phyloP scores from a whole-genome alignment of 106 monocot genomes.

The Dendrobium huoshanense region DNA sequence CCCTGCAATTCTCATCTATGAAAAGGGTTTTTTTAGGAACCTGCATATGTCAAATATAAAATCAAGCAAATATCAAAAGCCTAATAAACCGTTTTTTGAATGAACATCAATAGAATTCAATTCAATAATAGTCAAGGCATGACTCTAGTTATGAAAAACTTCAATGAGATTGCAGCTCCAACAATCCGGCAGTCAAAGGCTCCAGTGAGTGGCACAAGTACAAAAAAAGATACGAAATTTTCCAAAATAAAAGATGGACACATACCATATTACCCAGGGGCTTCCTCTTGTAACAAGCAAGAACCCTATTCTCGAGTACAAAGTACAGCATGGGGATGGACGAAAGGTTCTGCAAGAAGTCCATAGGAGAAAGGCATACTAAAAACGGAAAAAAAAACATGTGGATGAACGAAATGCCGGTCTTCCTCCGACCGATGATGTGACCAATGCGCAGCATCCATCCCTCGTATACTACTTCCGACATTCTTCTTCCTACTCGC shows the following conservation, averaged over 20 bases:
- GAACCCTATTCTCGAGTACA: conserved; percentile 65
- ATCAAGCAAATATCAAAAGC: not conserved
- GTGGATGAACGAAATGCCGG: conserved; percentile 17
- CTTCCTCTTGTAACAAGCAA: conserved; percentile 88
- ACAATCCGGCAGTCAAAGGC: not conserved
- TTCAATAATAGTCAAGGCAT: not conserved
- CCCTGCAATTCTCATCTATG: conserved; percentile 91
- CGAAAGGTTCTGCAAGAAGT: conserved; percentile 14
- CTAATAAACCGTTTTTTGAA: not conserved
- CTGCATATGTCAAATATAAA: conserved; percentile 19
- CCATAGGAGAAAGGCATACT: too few species aligned
- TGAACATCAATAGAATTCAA: not conserved
- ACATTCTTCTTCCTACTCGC: conserved; percentile 18
- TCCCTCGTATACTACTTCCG: conserved; percentile 66
- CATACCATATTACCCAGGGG: conserved; percentile 66
- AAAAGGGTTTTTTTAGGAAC: conserved; percentile 71
- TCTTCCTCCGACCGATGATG: conserved; percentile 39
- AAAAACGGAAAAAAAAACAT: too few species aligned
- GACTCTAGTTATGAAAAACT: not conserved
- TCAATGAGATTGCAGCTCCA: not conserved
- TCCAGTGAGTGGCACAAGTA: not conserved
- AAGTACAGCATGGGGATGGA: conserved; percentile 89
- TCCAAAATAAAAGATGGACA: not conserved
- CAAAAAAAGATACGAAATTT: not conserved
- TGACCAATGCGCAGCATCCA: conserved; percentile 84